phyloP scores from a whole-genome alignment of 371 early-diverging fungal species.

The Rhizopus delemar region DNA sequence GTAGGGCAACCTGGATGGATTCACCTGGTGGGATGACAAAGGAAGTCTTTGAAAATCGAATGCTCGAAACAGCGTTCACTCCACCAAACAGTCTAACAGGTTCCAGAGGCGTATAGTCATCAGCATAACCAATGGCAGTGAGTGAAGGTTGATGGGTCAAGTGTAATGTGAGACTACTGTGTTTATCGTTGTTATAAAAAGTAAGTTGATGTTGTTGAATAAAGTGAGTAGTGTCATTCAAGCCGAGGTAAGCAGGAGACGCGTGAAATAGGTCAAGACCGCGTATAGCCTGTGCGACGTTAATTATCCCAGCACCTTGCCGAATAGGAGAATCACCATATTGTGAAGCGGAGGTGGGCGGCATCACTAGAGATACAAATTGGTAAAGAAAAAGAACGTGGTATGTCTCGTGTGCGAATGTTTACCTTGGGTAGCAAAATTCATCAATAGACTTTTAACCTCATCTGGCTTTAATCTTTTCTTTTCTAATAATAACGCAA shows the following conservation, averaged over 20 bases:
- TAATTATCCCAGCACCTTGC: conserved; percentile 75
- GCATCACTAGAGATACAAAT: conserved; percentile 13
- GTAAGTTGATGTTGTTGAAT: conserved; percentile 38
- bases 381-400: too few species aligned
- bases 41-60: conserved; percentile 25
- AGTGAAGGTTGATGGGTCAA: conserved; percentile 33
- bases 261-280: conserved; percentile 51
- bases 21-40: conserved; percentile 40
- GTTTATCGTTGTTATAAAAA: conserved; percentile 56
- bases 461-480: conserved; percentile 22
- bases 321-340: conserved; percentile 44
- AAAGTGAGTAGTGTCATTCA: conserved; percentile 60
- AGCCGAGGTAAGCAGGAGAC: conserved; percentile 59
- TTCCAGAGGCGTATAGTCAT: conserved; percentile 8
- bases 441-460: conserved; percentile 30
- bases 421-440: conserved; percentile 43
- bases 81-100: conserved; percentile 18
- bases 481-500: conserved; percentile 51
- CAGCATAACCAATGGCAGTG: conserved; percentile 34
- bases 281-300: conserved; percentile 60
- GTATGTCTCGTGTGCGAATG: conserved; percentile 1
- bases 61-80: conserved; percentile 19
- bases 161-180: conserved; percentile 33
- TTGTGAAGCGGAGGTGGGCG: conserved; percentile 25
- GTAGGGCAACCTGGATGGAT: conserved; percentile 35